Evolutionary conservation across 139 green algal genomes (phyloP).

Genomic region (Astrephomene gubernaculifera): DNA sequence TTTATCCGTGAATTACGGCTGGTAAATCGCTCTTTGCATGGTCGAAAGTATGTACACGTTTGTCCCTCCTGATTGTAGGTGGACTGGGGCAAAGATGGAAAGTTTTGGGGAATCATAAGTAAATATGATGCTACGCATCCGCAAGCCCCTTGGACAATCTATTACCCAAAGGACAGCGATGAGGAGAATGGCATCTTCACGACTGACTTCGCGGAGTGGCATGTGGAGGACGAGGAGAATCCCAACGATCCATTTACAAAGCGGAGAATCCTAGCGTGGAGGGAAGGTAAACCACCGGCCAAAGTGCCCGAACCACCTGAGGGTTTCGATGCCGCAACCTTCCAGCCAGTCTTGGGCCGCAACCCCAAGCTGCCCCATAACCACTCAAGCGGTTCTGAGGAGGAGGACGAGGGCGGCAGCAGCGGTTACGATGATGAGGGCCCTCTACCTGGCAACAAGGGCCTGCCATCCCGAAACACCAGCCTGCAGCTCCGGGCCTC

Average conservation of each 20-base stretch:
- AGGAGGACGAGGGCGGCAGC: neutral
- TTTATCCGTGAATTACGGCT: no score
- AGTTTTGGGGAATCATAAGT: constrained; percentile 33
- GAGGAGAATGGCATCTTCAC: constrained; percentile 28
- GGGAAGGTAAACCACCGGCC: neutral
- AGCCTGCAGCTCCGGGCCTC: neutral
- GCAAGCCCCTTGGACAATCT: constrained; percentile 22
- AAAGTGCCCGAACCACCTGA: neutral
- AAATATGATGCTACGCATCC: constrained; percentile 34
- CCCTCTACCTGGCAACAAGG: no score
- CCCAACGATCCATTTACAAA: constrained; percentile 12
- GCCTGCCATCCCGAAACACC: no score
- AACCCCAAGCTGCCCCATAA: constrained; percentile 9
- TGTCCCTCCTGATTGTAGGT: no score
- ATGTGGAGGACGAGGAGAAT: constrained; percentile 30
- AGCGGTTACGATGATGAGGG: neutral
- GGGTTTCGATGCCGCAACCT: neutral
- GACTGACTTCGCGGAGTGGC: constrained; percentile 14
- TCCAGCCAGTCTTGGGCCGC: neutral
- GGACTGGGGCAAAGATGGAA: constrained; percentile 33
- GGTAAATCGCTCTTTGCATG: no score
- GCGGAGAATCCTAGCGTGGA: constrained; percentile 5
- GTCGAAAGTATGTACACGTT: no score
- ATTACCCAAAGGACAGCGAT: constrained; percentile 25
- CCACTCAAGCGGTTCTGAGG: neutral